Base-by-base conservation (phyloP, 164 flowering plant genomes). In the Protea cynaroides region DNA sequence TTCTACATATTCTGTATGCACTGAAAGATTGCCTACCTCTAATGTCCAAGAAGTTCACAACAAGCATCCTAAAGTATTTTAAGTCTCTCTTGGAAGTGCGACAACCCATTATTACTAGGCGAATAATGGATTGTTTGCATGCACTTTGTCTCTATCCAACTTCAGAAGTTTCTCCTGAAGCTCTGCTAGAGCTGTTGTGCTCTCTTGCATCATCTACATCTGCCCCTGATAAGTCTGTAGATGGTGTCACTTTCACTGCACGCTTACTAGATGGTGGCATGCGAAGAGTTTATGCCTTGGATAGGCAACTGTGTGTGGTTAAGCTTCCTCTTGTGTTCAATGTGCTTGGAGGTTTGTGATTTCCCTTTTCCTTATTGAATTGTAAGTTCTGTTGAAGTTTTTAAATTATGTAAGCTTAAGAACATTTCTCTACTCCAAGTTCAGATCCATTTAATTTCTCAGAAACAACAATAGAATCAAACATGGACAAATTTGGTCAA, bases 241-340 rank as follows among this genome's bases (percentile, higher is more conserved):
- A 90, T 83, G 78, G 60, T 65, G 72, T 92, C 90, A 84, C 91
- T 10, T 82, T 78, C 65, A 82, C 83, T 49, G 85, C 86, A 64
- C 91, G 98, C 17, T 72, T 92, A 73, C 81, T 95, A 52, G 90
- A 80, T 79, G 82, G 69, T 69, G 98, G 97, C 60, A 82, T 88
- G 76, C 73, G 37, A 58, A 95, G 82, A 74, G 83, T 83, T 34
- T 84, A 79, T 79, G 58, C 77, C 17, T 68, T 86, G 15, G 81
- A 90, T 70, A 76, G 93, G 65, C 74, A 88, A 69, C 65, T 77
- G 0, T 88, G 91, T 43, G 78, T 83, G 0, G 78, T 73, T 29
- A 92, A 90, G 79, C 92, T 95, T 56, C 98, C 98, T 40, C 37
- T 76, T 64, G 73, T 88, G 18, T 85, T 90, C 71, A 86, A 59